A percentile compares a stretch with the other conserved stretches of the same genome.
Conservation (phyloP, 2,329 filamentous ascomycete species). For the Coniochaeta ligniaria region DNA sequence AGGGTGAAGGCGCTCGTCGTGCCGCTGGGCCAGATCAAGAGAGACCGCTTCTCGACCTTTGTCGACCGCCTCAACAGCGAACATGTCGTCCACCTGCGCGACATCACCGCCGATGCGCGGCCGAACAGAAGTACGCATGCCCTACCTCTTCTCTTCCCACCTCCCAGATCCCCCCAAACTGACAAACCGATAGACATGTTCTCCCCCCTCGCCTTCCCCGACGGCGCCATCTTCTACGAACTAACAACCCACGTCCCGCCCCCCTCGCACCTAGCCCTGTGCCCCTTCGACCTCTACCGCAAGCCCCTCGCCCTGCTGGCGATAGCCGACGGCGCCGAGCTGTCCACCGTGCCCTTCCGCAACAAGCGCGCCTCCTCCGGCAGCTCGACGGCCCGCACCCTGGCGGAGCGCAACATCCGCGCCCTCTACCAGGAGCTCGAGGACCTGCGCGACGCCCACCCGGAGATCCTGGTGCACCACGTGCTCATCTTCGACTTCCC, state of each 20-base stretch:
- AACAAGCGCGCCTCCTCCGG: constrained; percentile 47
- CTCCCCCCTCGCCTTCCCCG: constrained; percentile 80
- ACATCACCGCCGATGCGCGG: constrained; percentile 77
- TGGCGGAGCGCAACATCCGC: constrained; percentile 50
- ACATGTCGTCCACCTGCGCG: constrained; percentile 75
- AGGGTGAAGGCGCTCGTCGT: constrained; percentile 82
- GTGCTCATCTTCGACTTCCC: constrained; percentile 73
- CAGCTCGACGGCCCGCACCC: constrained; percentile 40
- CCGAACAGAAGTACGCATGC: constrained; percentile 72
- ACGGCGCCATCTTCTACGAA: constrained; percentile 82
- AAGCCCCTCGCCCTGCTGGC: constrained; percentile 80
- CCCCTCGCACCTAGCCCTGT: constrained; percentile 70
- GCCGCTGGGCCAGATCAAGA: constrained; percentile 79
- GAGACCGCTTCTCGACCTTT: constrained; percentile 72
- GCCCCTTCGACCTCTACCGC: constrained; percentile 85
- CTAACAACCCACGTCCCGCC: constrained; percentile 73
- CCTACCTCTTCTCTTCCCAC: not conserved
- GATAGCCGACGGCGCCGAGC: constrained; percentile 72
- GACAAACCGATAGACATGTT: constrained; percentile 66
- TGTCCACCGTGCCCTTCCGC: constrained; percentile 43
- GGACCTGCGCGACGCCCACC: constrained; percentile 63
- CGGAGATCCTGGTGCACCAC: constrained; percentile 70
- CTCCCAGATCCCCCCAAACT: constrained; percentile 6
- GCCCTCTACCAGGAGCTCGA: constrained; percentile 61
- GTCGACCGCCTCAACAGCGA: constrained; percentile 70